Evolutionary conservation across 352 stramenopile species (phyloP), one percentile per base, ranked within the genome.

Genomic region (Globisporangium paroecandrum): DNA sequence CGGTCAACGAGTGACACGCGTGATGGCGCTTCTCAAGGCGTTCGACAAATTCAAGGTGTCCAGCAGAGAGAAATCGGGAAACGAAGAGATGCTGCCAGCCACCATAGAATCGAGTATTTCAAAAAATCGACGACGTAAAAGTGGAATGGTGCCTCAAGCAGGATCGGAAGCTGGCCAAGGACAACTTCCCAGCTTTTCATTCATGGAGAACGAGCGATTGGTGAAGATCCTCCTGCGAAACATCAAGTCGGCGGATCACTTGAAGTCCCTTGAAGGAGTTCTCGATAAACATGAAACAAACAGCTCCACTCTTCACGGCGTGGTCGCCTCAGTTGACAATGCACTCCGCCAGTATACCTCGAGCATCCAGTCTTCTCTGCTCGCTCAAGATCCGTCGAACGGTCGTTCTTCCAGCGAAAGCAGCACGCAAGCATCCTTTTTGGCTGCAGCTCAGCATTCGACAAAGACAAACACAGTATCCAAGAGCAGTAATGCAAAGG

Each of bases 141-240:
- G 58, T 27, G 46, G 27, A 22, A 13, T 54, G 38, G 18, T 15
- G 5, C 2, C 58, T 7, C 65, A 70, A 49, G 7, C 34, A 49
- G 24, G 1, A 2, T 36, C 29, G 10, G 46, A 66, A 2, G 27
- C 41, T 12, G 38, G 18, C 0, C 10, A 41, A 41, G 55, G 9
- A 13, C 25, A 9, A 8, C 22, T 32, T 24, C 6, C 66, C 29
- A 67, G 20, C 1, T 91, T 83, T 62, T 82, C 69, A 2, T 85
- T 94, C 20, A 77, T 85, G 66, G 86, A 95, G 61, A 94, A 93
- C 10, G 82, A 93, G 62, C 83, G 84, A 18, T 72, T 95, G 29
- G 79, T 87, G 20, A 83, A 77, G 51, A 90, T 93, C 64, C 75
- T 95, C 24, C 64, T 87, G 34, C 83, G 84, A 47, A 95, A 81